phyloP scores from a whole-genome alignment of 2,329 filamentous ascomycete genomes.

The Daldinia sp. region DNA sequence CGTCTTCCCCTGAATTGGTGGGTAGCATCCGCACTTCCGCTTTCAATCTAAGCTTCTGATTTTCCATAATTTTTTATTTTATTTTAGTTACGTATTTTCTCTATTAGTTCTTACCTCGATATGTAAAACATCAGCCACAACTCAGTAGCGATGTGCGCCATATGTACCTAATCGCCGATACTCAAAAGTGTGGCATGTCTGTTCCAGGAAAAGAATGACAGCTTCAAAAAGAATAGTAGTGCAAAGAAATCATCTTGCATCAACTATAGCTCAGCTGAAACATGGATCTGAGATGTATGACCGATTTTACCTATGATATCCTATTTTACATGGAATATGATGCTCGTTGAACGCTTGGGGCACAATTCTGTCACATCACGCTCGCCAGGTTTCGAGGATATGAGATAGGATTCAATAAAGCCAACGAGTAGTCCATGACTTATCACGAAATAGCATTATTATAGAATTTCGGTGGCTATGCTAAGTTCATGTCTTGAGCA shows the following conservation, averaged over 20 bases:
- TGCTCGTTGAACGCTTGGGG: neutral
- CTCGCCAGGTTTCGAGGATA: neutral
- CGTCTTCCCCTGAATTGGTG: constrained; percentile 36
- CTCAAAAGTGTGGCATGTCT: too few species aligned
- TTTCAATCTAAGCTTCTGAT: constrained; percentile 4
- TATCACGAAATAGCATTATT: neutral
- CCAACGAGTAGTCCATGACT: neutral
- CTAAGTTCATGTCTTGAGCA: neutral
- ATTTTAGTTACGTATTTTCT: neutral
- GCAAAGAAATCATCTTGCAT: constrained; percentile 6
- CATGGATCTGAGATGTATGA: neutral
- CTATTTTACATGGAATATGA: constrained; percentile 7
- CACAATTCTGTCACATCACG: neutral
- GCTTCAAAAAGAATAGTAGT: neutral
- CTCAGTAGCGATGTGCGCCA: neutral
- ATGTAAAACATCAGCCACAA: neutral
- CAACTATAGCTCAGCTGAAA: constrained; percentile 16
- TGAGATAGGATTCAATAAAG: neutral
- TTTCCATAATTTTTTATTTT: constrained; percentile 10
- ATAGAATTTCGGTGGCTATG: neutral
- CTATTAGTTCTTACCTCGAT: neutral
- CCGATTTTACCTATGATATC: constrained; percentile 10
- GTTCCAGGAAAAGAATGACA: too few species aligned
- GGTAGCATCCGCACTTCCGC: constrained; percentile 27
- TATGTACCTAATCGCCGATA: neutral